Percentiles rank a stretch among this genome's conserved stretches.
These are phyloP conservation scores for Geotrichum histeridarum DNA, from an alignment of 1,139 yeast species.

Conservation along the genomic window DNA sequence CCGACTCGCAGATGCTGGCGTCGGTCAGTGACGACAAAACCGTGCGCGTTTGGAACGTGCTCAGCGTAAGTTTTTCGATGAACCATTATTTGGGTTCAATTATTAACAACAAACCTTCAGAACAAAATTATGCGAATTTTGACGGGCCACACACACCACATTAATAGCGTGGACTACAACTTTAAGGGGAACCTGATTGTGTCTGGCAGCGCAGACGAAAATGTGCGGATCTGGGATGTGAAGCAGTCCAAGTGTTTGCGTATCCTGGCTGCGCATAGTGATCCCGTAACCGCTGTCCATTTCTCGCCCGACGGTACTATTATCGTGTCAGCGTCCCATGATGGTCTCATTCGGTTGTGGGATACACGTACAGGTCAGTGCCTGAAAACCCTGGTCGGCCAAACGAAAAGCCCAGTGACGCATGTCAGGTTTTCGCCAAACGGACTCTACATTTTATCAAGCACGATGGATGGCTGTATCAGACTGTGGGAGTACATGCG, in stretches of 20 bases:
- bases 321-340: constrained; percentile 82
- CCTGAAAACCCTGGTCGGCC: constrained; percentile 73
- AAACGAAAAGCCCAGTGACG: constrained; percentile 46
- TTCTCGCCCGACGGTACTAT: constrained; percentile 76
- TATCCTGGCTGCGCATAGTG: constrained; percentile 89
- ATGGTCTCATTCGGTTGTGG: constrained; percentile 81
- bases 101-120: neutral
- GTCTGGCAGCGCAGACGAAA: constrained; percentile 87
- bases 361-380: constrained; percentile 90
- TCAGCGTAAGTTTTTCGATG: constrained; percentile 18
- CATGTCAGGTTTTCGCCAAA: constrained; percentile 74
- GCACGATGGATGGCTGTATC: constrained; percentile 74
- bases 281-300: constrained; percentile 74
- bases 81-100: neutral
- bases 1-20: constrained; percentile 68
- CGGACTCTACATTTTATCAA: constrained; percentile 71
- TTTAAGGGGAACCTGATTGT: constrained; percentile 71
- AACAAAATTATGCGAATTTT: constrained; percentile 49
- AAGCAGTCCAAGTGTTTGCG: constrained; percentile 63
- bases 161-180: constrained; percentile 67
- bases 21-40: constrained; percentile 86
- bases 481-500: constrained; percentile 66
- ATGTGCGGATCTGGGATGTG: constrained; percentile 85
- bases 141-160: constrained; percentile 81
- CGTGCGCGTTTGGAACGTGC: constrained; percentile 65